Percentiles rank a stretch among this genome's conserved stretches.
Conservation (phyloP, 2,329 filamentous ascomycete species). For the Myriosclerotinia duriaeana region DNA sequence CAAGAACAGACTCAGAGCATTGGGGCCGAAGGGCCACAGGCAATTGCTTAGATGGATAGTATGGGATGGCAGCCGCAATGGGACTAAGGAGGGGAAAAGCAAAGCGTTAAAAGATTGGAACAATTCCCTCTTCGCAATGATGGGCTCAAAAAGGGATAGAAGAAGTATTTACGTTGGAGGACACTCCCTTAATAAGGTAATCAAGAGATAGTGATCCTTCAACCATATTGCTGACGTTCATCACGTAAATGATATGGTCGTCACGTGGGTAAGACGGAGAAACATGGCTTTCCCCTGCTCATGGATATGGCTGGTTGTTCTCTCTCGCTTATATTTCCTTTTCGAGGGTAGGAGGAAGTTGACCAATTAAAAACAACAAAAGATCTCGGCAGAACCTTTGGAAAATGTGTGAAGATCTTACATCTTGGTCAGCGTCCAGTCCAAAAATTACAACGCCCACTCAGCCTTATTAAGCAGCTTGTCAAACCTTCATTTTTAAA, state of each 20-base stretch:
- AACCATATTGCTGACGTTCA: not conserved
- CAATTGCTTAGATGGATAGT: not conserved
- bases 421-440: too few relatives aligned
- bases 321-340: conserved; percentile 8
- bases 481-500: not conserved
- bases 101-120: not conserved
- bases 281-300: too few relatives aligned
- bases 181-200: not conserved
- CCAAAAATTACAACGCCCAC: too few relatives aligned
- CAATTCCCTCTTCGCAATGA: conserved; percentile 14
- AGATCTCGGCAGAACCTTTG: not conserved
- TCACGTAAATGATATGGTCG: not conserved
- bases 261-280: not conserved
- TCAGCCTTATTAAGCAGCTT: too few relatives aligned
- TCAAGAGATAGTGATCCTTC: not conserved
- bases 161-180: not conserved
- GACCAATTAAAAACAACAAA: conserved; percentile 6
- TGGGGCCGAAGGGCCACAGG: not conserved
- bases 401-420: too few relatives aligned
- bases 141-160: conserved; percentile 8
- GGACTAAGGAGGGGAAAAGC: not conserved
- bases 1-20: not conserved
- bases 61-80: not conserved
- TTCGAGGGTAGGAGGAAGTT: conserved; percentile 18
- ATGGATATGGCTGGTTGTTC: not conserved